phyloP scores from a whole-genome alignment of 2,329 filamentous ascomycete species.

The Trichoderma lentiforme region DNA sequence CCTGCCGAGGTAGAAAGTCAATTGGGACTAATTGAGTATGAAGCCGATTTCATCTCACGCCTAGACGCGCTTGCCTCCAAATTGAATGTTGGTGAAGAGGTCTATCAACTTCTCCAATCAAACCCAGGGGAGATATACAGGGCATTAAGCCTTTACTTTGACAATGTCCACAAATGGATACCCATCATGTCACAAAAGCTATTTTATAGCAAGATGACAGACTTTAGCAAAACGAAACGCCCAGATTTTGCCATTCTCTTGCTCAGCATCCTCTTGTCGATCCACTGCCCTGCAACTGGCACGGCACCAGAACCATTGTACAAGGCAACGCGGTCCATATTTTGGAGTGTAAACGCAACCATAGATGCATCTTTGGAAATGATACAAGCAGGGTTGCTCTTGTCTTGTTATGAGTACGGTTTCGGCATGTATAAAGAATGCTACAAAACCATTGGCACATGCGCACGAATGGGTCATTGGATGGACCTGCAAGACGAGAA shows the following conservation, averaged over 20 bases:
- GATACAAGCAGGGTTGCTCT: conserved; percentile 12
- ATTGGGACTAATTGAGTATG: too few relatives aligned
- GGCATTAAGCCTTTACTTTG: conserved; percentile 6
- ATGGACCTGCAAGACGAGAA: neutral
- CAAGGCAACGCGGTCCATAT: neutral
- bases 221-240: conserved; percentile 11
- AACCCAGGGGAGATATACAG: conserved; percentile 12
- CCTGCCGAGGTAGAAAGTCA: neutral
- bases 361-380: conserved; percentile 15
- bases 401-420: conserved; percentile 13
- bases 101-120: conserved; percentile 11
- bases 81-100: conserved; percentile 6
- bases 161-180: conserved; percentile 16
- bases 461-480: conserved; percentile 2
- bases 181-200: conserved; percentile 16
- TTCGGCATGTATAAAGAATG: conserved; percentile 10
- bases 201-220: conserved; percentile 4
- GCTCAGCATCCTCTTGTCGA: neutral
- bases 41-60: neutral
- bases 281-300: neutral
- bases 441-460: conserved; percentile 9
- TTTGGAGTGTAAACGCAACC: conserved; percentile 6
- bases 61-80: neutral
- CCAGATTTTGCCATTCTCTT: conserved; percentile 12
- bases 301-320: conserved; percentile 5